Percentiles rank a stretch among this genome's conserved stretches.
phyloP scores from a whole-genome alignment of 805 yeast species.

The Candida patagonica region DNA sequence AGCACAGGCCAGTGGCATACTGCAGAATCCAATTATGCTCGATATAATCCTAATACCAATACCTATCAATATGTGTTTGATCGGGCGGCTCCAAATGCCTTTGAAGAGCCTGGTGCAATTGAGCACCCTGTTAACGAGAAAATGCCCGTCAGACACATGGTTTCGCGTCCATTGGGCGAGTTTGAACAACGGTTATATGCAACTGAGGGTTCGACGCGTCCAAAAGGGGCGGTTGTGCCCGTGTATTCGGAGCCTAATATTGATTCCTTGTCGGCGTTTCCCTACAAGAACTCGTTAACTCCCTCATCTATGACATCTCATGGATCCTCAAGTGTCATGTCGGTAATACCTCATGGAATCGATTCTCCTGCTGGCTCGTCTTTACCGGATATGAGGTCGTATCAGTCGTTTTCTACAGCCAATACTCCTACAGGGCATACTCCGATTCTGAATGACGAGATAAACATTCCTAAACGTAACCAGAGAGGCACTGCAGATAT shows the following conservation, averaged over 20 bases:
- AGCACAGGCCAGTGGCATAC: too few species aligned
- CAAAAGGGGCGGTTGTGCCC: conserved; percentile 16
- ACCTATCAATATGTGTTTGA: not conserved
- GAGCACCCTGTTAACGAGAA: not conserved
- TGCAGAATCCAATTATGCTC: too few species aligned
- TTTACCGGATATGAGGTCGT: too few species aligned
- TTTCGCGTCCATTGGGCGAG: not conserved
- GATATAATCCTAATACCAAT: not conserved
- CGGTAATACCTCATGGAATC: conserved; percentile 79
- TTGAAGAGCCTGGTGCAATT: not conserved
- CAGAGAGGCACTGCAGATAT: too few species aligned
- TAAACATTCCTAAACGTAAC: too few species aligned
- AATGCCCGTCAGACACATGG: not conserved
- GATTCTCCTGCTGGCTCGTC: conserved; percentile 55
- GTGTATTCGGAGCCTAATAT: conserved; percentile 17
- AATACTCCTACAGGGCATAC: too few species aligned
- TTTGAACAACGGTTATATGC: not conserved
- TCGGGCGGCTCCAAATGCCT: not conserved
- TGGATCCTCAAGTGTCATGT: conserved; percentile 1
- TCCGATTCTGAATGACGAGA: too few species aligned
- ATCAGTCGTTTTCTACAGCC: too few species aligned
- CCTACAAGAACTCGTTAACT: conserved; percentile 23
- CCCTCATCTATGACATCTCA: conserved; percentile 9
- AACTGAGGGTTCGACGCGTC: not conserved
- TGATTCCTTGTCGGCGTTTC: conserved; percentile 21